Evolutionary conservation across 2,329 filamentous ascomycete species (phyloP), one percentile per base, ranked within the genome.

Genomic region (Geosmithia flava): DNA sequence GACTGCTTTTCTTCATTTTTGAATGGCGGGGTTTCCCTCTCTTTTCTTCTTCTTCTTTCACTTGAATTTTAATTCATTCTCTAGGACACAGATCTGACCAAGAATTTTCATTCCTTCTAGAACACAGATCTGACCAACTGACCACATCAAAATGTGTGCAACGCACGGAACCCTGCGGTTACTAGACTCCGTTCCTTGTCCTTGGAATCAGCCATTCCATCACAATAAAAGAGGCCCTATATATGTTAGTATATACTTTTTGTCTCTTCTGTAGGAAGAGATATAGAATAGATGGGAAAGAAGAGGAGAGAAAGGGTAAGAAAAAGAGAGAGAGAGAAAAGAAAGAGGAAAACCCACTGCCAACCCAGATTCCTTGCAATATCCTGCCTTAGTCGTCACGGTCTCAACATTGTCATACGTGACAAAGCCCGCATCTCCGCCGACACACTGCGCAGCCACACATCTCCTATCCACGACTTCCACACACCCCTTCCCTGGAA

Each of bases 181-280:
- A 82, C 68, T 48, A 82, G 62, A 57, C 77, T 81, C 47, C 78
- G 69, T 47, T 74, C 71, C 51, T 69, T 72, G 47, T 78, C 72
- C 54, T 66, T 70, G 27, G 76, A 74, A 66, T 93, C 87, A 3
- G 77, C 80, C 15, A 83, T 82, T n/a, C 81, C 84, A 47, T 83
- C 81, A 83, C 84, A 90, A 63, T 90, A 93, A 62, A 89, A 91
- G 8, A 93, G 65, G 0, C 87, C 87, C 77, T 80, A 55, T 23
- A 42, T 49, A 44, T 48, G 13, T 30, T 44, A 49, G 51, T 43
- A 47, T 15, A 47, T 49, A 47, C 17, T 44, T 42, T n/a, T 42
- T 20, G 19, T n/a, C 16, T 16, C 19, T 17, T n/a, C 19, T 42
- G 6, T 30, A 6, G 29, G 29, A 11, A 30, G 29, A 30, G 29